phyloP scores from a whole-genome alignment of 1,284 basidiomycete species.

The Ustilago hordei region DNA sequence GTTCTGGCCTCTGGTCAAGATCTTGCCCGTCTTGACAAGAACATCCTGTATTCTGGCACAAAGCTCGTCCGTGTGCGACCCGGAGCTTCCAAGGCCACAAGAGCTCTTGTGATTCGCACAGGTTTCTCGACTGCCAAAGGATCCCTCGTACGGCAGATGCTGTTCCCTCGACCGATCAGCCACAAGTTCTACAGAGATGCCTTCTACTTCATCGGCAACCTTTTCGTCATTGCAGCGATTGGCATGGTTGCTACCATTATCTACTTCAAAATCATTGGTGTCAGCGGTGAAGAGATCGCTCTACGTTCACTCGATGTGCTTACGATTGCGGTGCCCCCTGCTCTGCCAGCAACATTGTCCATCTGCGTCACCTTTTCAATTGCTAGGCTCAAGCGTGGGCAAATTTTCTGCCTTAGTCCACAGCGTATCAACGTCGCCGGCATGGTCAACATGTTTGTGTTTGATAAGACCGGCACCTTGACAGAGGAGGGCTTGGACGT shows the following conservation, averaged over 20 bases:
- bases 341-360: slow-evolving; percentile 94
- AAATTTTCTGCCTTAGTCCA: slow-evolving; percentile 95
- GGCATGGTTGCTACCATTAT: slow-evolving; percentile 80
- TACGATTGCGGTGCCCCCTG: slow-evolving; percentile 97
- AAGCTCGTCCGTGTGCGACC: slow-evolving; percentile 88
- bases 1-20: slow-evolving; percentile 71
- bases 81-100: slow-evolving; percentile 78
- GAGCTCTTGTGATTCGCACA: slow-evolving; percentile 89
- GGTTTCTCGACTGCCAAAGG: slow-evolving; percentile 99
- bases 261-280: slow-evolving; percentile 89
- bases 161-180: slow-evolving; percentile 97
- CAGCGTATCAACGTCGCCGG: slow-evolving; percentile 95
- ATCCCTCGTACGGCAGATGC: slow-evolving; percentile 93
- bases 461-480: slow-evolving; percentile 98
- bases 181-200: slow-evolving; percentile 95
- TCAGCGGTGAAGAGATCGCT: slow-evolving; percentile 87
- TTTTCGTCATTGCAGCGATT: slow-evolving; percentile 86
- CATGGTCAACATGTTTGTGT: slow-evolving; percentile 97
- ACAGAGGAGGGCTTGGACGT: slow-evolving; percentile 99
- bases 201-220: slow-evolving; percentile 92
- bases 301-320: slow-evolving; percentile 93
- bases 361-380: slow-evolving; percentile 94
- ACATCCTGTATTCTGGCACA: slow-evolving; percentile 92
- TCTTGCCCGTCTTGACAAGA: slow-evolving; percentile 79
- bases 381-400: slow-evolving; percentile 83